Evolutionary conservation across 768 basidiomycete genomes (phyloP), one percentile per base, ranked within the genome.

Genomic region (Suillus decipiens): DNA sequence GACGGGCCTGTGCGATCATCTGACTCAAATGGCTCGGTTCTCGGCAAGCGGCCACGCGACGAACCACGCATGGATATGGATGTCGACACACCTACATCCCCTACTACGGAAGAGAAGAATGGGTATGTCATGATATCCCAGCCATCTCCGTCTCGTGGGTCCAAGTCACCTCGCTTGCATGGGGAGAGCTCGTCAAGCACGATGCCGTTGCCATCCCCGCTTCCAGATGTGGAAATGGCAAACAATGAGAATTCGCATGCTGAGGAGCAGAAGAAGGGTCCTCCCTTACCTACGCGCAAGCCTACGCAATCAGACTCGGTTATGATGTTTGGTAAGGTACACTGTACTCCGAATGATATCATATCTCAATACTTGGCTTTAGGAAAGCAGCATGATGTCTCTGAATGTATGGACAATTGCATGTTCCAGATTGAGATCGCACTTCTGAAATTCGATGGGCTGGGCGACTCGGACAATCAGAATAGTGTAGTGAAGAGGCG

Each of bases 401-500:
- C 96, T 0, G 97, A 99, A 76, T 98, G 96, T 77, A 94, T 99
- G 90, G 96, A 99, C 76, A 99, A 99, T 70, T 96, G 96, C 79
- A 91, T 99, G 83, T 97, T 97, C 78, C 97, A 99, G 76, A 95
- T 99, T 58, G 97, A 99, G 76, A 90, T 93, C 5, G 95, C 95
- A 1, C 74, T 94, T 54, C 80, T 94, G 43, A 91, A 91, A 69
- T 90, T 95, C 64, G 85, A 85, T 58, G 71, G 67, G 11, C 42
- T 75, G 64, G 66, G 36, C 42, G 80, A 72, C 11, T 73, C 77
- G 24, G 81, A 79, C 65, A 81, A 81, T 43, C 86, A 87, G 61
- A 91, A 90, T 66, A 93, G 93, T 65, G 82, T 96, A 11, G 89
- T 97, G 53, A 94, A 95, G 76, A 82, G 89, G 95, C 95, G 41